These are phyloP conservation scores for Paraleonurus japonicus DNA, from an alignment of 257 asterid species.

Conservation along the genomic window DNA sequence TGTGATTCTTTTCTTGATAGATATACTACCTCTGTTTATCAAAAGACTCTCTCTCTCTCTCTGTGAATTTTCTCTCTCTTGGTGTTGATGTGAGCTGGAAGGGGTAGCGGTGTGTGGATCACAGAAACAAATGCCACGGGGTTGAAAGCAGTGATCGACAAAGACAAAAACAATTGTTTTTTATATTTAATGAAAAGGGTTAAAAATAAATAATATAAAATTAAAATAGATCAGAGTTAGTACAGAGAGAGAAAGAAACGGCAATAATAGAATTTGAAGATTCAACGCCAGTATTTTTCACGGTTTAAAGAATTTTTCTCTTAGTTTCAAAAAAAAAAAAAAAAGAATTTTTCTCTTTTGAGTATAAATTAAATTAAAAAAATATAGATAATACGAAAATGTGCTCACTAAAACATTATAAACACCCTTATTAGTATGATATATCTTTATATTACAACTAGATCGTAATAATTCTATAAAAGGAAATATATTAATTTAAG, in stretches of 20 bases:
- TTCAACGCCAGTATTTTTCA: no score
- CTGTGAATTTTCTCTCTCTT: constrained; percentile 20
- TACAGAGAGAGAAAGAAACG: background rate
- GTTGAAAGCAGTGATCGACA: constrained; percentile 33
- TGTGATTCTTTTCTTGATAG: constrained; percentile 69
- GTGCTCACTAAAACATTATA: no score
- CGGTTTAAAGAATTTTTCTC: no score
- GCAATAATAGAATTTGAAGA: background rate
- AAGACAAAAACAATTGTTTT: constrained; percentile 18
- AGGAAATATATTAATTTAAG: no score
- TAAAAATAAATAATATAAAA: background rate
- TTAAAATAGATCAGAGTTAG: background rate
- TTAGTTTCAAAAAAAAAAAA: no score
- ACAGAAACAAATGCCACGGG: constrained; percentile 37
- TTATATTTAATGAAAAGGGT: background rate
- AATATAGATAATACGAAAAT: no score
- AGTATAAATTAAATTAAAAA: no score
- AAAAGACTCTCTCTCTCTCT: background rate
- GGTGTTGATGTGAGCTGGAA: constrained; percentile 33
- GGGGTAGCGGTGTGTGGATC: constrained; percentile 29
- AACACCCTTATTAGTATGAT: no score
- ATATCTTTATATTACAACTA: no score
- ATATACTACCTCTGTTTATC: constrained; percentile 33
- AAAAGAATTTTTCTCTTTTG: no score
- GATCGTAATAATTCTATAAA: no score